Conservation (phyloP, 2,329 filamentous ascomycete species). For the Stachybotrys elegans region DNA sequence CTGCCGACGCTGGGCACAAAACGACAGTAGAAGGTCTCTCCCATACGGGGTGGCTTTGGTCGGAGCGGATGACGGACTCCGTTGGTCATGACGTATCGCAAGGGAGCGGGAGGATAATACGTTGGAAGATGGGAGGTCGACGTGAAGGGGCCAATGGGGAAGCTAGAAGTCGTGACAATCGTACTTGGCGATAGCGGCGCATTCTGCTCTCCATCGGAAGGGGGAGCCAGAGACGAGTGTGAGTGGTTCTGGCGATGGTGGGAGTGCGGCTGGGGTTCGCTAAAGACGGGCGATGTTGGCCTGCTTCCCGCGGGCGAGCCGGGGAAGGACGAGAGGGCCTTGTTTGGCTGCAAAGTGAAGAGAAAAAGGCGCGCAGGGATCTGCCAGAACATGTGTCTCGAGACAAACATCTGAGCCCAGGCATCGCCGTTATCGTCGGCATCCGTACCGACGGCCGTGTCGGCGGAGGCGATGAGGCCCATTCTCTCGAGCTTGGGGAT, state of each 20-base stretch:
- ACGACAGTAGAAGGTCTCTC: constrained; percentile 85
- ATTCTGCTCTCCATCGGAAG: constrained; percentile 31
- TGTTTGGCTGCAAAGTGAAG: constrained; percentile 69
- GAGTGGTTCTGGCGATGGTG: constrained; percentile 19
- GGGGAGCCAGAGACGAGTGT: constrained; percentile 17
- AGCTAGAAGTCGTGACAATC: constrained; percentile 25
- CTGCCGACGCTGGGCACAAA: constrained; percentile 77
- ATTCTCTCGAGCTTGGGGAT: constrained; percentile 90
- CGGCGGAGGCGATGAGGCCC: constrained; percentile 73
- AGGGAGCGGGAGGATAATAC: constrained; percentile 79
- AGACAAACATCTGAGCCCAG: constrained; percentile 80
- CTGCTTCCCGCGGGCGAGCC: constrained; percentile 49
- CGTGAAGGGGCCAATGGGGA: constrained; percentile 64
- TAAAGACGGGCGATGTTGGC: constrained; percentile 44
- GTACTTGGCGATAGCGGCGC: constrained; percentile 31
- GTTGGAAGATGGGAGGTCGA: constrained; percentile 83
- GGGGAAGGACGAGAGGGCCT: constrained; percentile 30
- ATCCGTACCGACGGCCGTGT: constrained; percentile 67
- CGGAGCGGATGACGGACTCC: constrained; percentile 79
- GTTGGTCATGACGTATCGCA: constrained; percentile 76
- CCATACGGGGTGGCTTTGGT: constrained; percentile 83
- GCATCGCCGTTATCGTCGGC: constrained; percentile 56
- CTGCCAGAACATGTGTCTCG: constrained; percentile 84
- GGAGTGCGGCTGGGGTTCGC: constrained; percentile 20
- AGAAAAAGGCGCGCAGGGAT: constrained; percentile 81